phyloP scores from a whole-genome alignment of 1,284 basidiomycete genomes.

The Coniferiporia sulphurascens region DNA sequence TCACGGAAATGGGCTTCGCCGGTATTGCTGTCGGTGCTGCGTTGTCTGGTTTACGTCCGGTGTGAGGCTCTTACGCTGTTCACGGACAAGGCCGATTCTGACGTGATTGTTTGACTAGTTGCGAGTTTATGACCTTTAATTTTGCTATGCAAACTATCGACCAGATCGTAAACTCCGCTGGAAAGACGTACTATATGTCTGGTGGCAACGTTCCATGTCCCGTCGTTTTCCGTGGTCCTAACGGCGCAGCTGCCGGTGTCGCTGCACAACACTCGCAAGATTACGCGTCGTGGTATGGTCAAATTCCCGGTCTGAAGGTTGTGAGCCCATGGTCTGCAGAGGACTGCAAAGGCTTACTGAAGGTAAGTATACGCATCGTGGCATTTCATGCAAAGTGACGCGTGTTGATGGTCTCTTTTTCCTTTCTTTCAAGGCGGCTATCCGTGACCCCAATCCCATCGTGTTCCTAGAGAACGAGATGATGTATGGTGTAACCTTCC shows the following conservation, averaged over 20 bases:
- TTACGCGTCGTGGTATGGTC: slow-evolving; percentile 91
- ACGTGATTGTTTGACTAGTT: slow-evolving; percentile 42
- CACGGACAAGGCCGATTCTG: slow-evolving; percentile 12
- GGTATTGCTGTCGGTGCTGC: slow-evolving; percentile 96
- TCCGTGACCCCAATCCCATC: slow-evolving; percentile 97
- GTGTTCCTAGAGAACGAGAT: slow-evolving; percentile 99
- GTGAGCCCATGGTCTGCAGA: slow-evolving; percentile 96
- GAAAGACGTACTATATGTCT: slow-evolving; percentile 99
- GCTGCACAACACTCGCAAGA: slow-evolving; percentile 93
- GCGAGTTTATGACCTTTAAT: slow-evolving; percentile 99
- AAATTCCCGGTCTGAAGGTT: slow-evolving; percentile 88
- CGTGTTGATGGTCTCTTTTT: neutral
- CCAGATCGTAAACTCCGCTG: slow-evolving; percentile 99
- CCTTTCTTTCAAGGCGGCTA: slow-evolving; percentile 64
- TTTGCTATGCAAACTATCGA: slow-evolving; percentile 98
- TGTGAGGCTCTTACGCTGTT: slow-evolving; percentile 44
- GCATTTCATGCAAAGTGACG: neutral
- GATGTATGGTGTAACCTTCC: slow-evolving; percentile 96
- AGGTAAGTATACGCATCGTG: slow-evolving; percentile 45
- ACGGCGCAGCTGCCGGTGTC: slow-evolving; percentile 97
- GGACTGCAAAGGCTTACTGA: slow-evolving; percentile 97
- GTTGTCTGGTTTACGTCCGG: slow-evolving; percentile 88
- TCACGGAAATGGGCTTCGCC: slow-evolving; percentile 98
- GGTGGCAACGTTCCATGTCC: slow-evolving; percentile 97
- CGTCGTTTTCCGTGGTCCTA: slow-evolving; percentile 98